Base-by-base conservation (phyloP, 2,329 filamentous ascomycete species). In the Neonectria ditissima region DNA sequence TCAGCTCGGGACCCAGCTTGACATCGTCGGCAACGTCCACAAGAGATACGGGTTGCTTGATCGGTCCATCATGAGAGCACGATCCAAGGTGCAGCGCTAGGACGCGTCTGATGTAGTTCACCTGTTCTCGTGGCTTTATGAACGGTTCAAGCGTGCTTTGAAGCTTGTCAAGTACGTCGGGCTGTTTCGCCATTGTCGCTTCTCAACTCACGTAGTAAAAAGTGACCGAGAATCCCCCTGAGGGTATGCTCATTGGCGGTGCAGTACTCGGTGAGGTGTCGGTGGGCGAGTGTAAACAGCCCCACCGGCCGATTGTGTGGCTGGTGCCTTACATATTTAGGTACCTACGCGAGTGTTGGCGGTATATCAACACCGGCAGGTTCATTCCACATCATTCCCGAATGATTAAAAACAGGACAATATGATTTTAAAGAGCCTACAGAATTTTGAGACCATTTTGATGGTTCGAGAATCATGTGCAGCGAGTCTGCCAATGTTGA, bases 41-140 rank as follows among this genome's bases (percentile, higher is more conserved):
- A 11, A 90, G 80, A 16, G 86, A 83, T 22, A 88, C 74, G 11
- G 84, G 83, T 22, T 78, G 79, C 45, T 75, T 76, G 52, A 81
- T 73, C 28, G 80, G 75, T n/a, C 78, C 80, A 63, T 80, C 77
- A 16, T 81, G 77, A 18, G 85, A 72, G 66, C 80, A 82, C 22
- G 83, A 80, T 28, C 81, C 82, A 5, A 91, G 77, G 66, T 89
- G 82, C 20, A 85, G 80, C 44, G 85, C 82, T 48, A 89, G 73
- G 30, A 88, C 78, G 53, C 84, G 84, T 65, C 86, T 82, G 59
- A 90, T 85, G 50, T 85, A 84, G 37, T 83, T 79, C 52, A 83
- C 81, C 68, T 90, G 86, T 61, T 89, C 86, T 26, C 87, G 82
- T 28, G 85, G 82, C 55, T 85, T 86, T 59, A 89, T 79, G 64